These are phyloP conservation scores for Aspergillus carlsbadensis DNA, from an alignment of 495 filamentous ascomycete genomes.

Conservation along the genomic window DNA sequence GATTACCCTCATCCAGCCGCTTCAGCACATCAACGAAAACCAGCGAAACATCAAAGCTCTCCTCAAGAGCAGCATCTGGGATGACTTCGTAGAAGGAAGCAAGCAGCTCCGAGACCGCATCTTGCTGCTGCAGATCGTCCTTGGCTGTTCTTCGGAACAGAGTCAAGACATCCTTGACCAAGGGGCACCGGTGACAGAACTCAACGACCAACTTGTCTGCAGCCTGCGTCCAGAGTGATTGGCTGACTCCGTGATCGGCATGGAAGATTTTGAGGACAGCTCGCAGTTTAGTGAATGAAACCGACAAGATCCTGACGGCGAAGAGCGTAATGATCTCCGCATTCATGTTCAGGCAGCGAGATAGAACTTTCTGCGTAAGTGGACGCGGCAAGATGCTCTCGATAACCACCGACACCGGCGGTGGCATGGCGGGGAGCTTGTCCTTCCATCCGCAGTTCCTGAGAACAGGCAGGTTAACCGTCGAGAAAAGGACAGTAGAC, in stretches of 20 bases:
- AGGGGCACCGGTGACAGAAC: conserved; percentile 76
- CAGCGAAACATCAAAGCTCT: conserved; percentile 81
- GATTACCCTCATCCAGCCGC: conserved; percentile 41
- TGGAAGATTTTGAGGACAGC: conserved; percentile 46
- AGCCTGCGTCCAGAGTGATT: conserved; percentile 64
- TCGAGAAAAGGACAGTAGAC: conserved; percentile 79
- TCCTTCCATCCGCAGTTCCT: conserved; percentile 63
- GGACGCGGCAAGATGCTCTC: conserved; percentile 87
- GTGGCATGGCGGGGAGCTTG: conserved; percentile 56
- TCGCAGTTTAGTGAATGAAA: conserved; percentile 76
- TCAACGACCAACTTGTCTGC: conserved; percentile 62
- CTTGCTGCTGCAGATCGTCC: conserved; percentile 71
- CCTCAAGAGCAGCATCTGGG: conserved; percentile 74
- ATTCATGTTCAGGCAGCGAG: conserved; percentile 74
- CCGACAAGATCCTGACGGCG: conserved; percentile 70
- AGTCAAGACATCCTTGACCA: conserved; percentile 71
- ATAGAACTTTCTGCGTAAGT: conserved; percentile 70
- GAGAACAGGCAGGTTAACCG: conserved; percentile 71
- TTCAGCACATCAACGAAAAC: conserved; percentile 66
- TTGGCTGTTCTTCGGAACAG: conserved; percentile 63
- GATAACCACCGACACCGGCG: conserved; percentile 70
- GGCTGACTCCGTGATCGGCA: conserved; percentile 35
- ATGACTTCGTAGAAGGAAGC: conserved; percentile 77
- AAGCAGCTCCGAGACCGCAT: conserved; percentile 72
- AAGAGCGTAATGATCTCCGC: conserved; percentile 77